Percentiles rank a stretch among this genome's conserved stretches.
Conservation (phyloP, 1,284 basidiomycete genomes). For the Phellinidium pouzarii region DNA sequence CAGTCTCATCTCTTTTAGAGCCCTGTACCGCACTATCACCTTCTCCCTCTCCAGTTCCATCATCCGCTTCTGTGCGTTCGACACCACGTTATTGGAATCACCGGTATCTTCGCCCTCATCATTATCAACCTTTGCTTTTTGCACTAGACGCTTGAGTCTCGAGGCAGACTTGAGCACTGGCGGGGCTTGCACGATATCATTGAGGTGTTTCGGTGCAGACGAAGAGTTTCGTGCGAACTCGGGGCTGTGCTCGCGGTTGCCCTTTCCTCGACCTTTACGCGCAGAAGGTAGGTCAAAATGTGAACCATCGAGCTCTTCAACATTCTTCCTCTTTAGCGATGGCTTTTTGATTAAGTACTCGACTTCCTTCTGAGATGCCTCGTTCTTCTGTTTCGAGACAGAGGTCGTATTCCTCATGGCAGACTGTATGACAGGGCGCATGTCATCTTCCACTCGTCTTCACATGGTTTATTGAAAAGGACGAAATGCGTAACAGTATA, state of each 20-base stretch:
- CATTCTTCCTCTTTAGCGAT: neutral
- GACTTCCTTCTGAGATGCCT: slow-evolving; percentile 20
- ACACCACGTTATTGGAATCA: slow-evolving; percentile 41
- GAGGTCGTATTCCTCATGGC: slow-evolving; percentile 52
- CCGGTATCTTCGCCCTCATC: slow-evolving; percentile 19
- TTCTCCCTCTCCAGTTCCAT: slow-evolving; percentile 69
- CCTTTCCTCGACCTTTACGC: neutral
- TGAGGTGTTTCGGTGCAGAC: slow-evolving; percentile 52
- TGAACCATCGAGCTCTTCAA: neutral
- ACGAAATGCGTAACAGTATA: slow-evolving; percentile 4
- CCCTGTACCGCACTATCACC: slow-evolving; percentile 58
- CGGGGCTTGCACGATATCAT: slow-evolving; percentile 63
- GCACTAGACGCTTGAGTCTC: slow-evolving; percentile 22
- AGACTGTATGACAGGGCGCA: slow-evolving; percentile 54
- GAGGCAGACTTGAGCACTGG: slow-evolving; percentile 43
- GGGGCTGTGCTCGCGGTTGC: neutral
- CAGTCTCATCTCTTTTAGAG: slow-evolving; percentile 40
- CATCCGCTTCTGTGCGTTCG: slow-evolving; percentile 68
- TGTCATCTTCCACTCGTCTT: slow-evolving; percentile 65
- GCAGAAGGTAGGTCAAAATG: neutral
- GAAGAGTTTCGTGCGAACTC: neutral
- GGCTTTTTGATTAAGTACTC: neutral
- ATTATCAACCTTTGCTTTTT: slow-evolving; percentile 14
- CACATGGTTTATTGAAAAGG: neutral
- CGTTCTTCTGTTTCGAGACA: slow-evolving; percentile 30